Base-by-base conservation (phyloP, 148 eudicot species). In the Rhododendron molle region DNA sequence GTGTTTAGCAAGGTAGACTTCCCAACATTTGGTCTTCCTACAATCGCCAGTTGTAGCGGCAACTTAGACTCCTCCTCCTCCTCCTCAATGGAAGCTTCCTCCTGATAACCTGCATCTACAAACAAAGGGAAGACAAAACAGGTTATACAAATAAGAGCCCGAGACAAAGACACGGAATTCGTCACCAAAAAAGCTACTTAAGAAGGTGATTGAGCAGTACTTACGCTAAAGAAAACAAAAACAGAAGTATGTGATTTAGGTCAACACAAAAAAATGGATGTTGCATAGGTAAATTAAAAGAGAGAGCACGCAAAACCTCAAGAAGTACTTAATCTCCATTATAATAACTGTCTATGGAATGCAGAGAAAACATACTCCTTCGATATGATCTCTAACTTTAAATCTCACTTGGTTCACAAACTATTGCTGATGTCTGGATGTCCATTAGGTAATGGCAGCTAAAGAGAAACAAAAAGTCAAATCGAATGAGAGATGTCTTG, bases 11-110 rank as follows among this genome's bases (percentile, higher is more conserved):
- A 91, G 83, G 99, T 96, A 56, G 99, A 96, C 88, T 96, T 96
- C 67, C 99, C 98, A 76, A 95, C 99, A 88, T 95, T 96, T 44
- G 99, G 99, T 36, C 96, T 92, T 50, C 99, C 99, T 84, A 96
- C 97, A 85, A 96, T 91, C 43, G 99, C 99, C 88, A 97, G 88
- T 86, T 97, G 99, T 86, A 97, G 84, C 38, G 98, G 98, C 87
- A 92, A 86, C 92, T 94, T 94, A 79, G 94, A 90, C 23, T 92
- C 98, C 88, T 93, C 95, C 44, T 40, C 95, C 44, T 40, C 44
- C 78, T 90, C 90, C 78, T 87, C 91, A 83, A 87, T 65, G 30
- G 89, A 74, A 85, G 80, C 46, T 80, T 78, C 72, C 46, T 62
- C 89, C 80, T 88, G 84, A 36, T 86, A 77, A 88, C 82, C 92